A percentile compares a stretch with the other conserved stretches of the same genome.
phyloP scores from a whole-genome alignment of 2,329 filamentous ascomycete species.

The Trichoderma lentiforme region DNA sequence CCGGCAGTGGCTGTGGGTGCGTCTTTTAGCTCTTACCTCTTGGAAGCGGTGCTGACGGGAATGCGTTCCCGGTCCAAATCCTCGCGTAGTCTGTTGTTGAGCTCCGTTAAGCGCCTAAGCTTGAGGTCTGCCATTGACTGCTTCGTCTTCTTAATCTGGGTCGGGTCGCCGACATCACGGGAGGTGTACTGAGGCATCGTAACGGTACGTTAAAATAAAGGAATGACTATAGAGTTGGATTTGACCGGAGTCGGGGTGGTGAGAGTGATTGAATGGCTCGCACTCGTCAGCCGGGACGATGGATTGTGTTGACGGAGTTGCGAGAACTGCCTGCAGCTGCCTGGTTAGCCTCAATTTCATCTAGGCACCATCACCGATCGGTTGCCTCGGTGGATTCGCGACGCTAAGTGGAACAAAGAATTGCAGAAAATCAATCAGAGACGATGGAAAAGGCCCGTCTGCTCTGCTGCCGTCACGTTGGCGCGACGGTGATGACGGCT shows the following conservation, averaged over 20 bases:
- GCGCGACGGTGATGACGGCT: constrained; percentile 1
- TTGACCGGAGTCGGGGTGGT: constrained; percentile 21
- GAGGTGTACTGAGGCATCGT: constrained; percentile 66
- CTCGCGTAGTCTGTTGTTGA: constrained; percentile 93
- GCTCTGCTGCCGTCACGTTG: constrained; percentile 8
- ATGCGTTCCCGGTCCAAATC: constrained; percentile 94
- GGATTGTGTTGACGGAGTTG: constrained; percentile 5
- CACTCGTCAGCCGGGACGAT: constrained; percentile 14
- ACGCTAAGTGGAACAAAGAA: not conserved
- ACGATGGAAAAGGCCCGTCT: not conserved
- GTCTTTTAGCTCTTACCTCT: constrained; percentile 58
- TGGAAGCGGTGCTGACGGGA: constrained; percentile 89
- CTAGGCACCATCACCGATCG: not conserved
- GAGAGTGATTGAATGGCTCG: not conserved
- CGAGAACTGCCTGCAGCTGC: constrained; percentile 16
- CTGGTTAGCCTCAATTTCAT: constrained; percentile 5
- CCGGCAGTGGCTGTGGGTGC: not conserved
- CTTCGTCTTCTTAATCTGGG: constrained; percentile 84
- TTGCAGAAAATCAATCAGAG: not conserved
- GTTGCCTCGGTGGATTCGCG: not conserved
- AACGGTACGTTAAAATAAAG: constrained; percentile 22
- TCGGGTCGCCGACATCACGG: constrained; percentile 64
- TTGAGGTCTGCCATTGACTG: constrained; percentile 99
- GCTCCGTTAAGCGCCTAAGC: constrained; percentile 89
- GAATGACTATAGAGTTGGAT: constrained; percentile 13